Base-by-base conservation (phyloP, 2,329 filamentous ascomycete genomes). In the Exserohilum turcica region DNA sequence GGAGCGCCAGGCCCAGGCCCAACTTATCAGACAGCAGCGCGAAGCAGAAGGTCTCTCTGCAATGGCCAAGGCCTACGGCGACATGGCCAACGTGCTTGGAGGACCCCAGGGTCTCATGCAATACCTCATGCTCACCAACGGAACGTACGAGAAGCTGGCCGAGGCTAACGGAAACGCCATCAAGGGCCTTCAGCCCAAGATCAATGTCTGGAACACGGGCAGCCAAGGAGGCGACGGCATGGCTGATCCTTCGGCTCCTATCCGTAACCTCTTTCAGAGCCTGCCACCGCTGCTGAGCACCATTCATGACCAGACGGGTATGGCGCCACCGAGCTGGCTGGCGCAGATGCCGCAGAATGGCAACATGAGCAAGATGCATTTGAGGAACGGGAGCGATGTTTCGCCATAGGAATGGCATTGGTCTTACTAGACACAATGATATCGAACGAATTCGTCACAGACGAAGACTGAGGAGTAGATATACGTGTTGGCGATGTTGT, bases 281-380 rank as follows among this genome's bases (percentile, higher is more conserved):
- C 78, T 95, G 56, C 91, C 91, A 31, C 91, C 91, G 5, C 80
- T 95, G 16, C 86, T 95, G 77, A 86, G 83, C 8, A 95, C 91
- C 0, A 93, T 96, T 67, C 88, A 94, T 64, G 91, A 95, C 55
- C 91, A 96, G 79, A 95, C 91, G 0, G 91, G 91, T 0, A 92
- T 95, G 66, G 82, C 83, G 1, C 85, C 92, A 6, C 91, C 91
- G 1, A 84, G 84, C 65, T 95, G 91, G 91, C 60, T 84, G 63
- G 80, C 79, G 50, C 77, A 82, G 63, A 81, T 84, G 79, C 80
- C 80, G 6, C 61, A 61, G 39, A 53, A 58, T 4, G 42, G 56
- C 13, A 60, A 65, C 39, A 21, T 55, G n/a, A 61, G 56, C 53
- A 61, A 61, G 52, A 56, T 60, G 47, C 54, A 61, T 18, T 32